Percentiles rank a stretch among this genome's conserved stretches.
These are phyloP conservation scores for Saccharomyces kudriavzevii DNA, from an alignment of 805 yeast genomes.

Conservation along the genomic window DNA sequence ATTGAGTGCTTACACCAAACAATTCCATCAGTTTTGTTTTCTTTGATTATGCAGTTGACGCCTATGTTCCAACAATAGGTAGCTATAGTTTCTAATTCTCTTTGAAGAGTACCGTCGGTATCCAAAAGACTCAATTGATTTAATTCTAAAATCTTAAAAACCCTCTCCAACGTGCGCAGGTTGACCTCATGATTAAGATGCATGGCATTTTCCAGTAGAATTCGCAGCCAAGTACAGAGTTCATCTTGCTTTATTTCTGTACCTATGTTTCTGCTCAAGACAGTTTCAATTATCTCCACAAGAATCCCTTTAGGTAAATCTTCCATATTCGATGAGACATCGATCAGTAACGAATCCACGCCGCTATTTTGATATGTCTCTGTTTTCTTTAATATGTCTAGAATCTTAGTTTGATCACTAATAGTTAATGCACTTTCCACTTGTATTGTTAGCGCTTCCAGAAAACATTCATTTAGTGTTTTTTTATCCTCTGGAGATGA, in stretches of 20 bases:
- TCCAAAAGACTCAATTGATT: conserved; percentile 1
- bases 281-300: conserved; percentile 10
- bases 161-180: background rate
- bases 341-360: conserved; percentile 21
- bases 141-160: background rate
- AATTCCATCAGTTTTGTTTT: conserved; percentile 15
- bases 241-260: conserved; percentile 5
- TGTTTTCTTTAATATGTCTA: conserved; percentile 16
- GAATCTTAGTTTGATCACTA: conserved; percentile 16
- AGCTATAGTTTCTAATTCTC: conserved; percentile 33
- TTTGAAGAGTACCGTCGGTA: conserved; percentile 4
- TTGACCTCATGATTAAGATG: background rate
- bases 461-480: conserved; percentile 15
- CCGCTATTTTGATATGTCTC: conserved; percentile 7
- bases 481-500: conserved; percentile 8
- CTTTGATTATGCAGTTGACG: conserved; percentile 21
- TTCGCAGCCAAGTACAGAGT: conserved; percentile 28
- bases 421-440: conserved; percentile 22
- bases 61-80: conserved; percentile 36
- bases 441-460: conserved; percentile 17
- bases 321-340: conserved; percentile 7
- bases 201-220: conserved; percentile 12
- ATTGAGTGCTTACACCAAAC: conserved; percentile 27
- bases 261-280: conserved; percentile 22
- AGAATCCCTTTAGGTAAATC: conserved; percentile 15